These are phyloP conservation scores for Combretum micranthum DNA, from an alignment of 345 rosid genomes.

Conservation along the genomic window DNA sequence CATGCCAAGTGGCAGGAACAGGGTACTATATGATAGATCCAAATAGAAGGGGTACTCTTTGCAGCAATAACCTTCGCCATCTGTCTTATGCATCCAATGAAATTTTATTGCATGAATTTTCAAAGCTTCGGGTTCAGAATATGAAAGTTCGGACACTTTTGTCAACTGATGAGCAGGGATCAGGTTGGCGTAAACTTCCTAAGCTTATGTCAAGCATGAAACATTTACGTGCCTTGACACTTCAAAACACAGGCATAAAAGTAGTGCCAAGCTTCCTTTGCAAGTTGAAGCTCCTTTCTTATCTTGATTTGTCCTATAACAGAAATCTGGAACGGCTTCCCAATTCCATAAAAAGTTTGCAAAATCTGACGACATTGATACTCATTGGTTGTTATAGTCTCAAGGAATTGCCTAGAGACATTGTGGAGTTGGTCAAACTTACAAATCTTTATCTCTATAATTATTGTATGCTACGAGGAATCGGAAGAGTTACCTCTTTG, in stretches of 20 bases:
- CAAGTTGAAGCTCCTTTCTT: background rate
- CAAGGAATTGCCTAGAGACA: background rate
- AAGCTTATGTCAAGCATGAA: background rate
- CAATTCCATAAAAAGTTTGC: background rate
- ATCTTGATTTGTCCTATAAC: background rate
- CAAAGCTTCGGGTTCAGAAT: background rate
- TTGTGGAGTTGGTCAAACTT: background rate
- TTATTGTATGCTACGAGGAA: background rate
- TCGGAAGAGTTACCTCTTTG: background rate
- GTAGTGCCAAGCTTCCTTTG: background rate
- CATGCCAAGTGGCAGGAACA: constrained; percentile 8
- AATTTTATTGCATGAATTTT: background rate
- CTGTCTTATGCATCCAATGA: constrained; percentile 3
- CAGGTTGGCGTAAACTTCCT: background rate
- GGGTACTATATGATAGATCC: constrained; percentile 5
- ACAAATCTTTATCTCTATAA: background rate
- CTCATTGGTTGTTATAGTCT: background rate
- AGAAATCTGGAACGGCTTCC: background rate
- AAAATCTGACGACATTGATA: background rate
- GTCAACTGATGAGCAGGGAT: background rate
- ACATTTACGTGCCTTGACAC: background rate
- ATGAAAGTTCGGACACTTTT: background rate
- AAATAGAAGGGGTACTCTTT: background rate
- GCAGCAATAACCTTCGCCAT: constrained; percentile 10
- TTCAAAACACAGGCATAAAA: background rate